Evolutionary conservation across 305 asterid species (phyloP).

Genomic region (Rubia balearica): DNA sequence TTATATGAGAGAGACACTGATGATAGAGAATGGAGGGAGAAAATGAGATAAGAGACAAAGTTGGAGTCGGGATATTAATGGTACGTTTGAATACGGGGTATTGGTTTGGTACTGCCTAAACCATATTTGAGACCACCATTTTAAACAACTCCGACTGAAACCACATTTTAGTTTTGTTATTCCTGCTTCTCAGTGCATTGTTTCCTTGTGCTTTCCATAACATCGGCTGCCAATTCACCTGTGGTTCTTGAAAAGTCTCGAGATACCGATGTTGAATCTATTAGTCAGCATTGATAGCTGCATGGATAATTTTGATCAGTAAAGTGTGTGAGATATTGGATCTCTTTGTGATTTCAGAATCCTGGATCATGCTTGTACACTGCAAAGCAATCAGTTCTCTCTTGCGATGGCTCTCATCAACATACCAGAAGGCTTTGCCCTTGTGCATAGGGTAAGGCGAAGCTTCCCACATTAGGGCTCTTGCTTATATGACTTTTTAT

Average conservation of each 20-base stretch:
- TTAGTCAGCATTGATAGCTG: neutral
- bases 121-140: no score
- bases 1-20: neutral
- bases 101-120: no score
- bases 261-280: neutral
- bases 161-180: neutral
- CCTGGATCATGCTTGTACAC: conserved; percentile 29
- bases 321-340: neutral
- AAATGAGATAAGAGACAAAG: neutral
- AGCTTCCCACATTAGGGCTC: neutral
- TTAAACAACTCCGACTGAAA: neutral
- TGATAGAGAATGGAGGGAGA: neutral
- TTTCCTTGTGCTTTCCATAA: neutral
- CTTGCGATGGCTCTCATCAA: conserved; percentile 27
- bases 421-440: conserved; percentile 26
- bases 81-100: no score
- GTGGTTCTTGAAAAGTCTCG: neutral
- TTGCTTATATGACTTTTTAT: neutral
- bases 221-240: neutral
- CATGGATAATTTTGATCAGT: neutral
- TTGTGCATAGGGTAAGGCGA: conserved; percentile 20
- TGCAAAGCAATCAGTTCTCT: conserved; percentile 18
- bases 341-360: conserved; percentile 16
- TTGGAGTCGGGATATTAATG: neutral
- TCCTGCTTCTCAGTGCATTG: neutral